These are phyloP conservation scores for Botryosphaeria dothidea DNA, from an alignment of 2,329 filamentous ascomycete genomes.

Conservation along the genomic window DNA sequence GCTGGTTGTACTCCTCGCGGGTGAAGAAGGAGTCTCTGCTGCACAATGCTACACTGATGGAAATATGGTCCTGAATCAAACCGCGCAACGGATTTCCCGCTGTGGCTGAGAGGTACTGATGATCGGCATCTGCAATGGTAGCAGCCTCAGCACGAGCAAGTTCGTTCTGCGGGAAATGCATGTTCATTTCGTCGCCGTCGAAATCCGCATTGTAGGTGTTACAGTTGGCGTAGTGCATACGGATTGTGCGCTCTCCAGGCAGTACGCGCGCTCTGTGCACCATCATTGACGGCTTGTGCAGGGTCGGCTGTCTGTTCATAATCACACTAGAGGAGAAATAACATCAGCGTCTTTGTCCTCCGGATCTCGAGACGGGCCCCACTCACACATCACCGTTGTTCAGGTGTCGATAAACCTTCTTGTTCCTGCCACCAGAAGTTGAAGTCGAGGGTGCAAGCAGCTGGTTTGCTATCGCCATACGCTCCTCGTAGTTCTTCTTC, in stretches of 20 bases:
- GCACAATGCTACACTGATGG: slow-evolving; percentile 87
- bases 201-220: slow-evolving; percentile 99
- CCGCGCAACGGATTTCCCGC: slow-evolving; percentile 91
- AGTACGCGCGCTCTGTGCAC: slow-evolving; percentile 90
- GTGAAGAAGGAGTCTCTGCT: slow-evolving; percentile 91
- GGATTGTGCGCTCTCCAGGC: slow-evolving; percentile 92
- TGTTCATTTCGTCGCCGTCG: slow-evolving; percentile 99
- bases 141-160: slow-evolving; percentile 89
- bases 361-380: no score
- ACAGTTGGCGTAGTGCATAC: slow-evolving; percentile 99
- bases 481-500: slow-evolving; percentile 84
- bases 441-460: slow-evolving; percentile 81
- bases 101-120: slow-evolving; percentile 93
- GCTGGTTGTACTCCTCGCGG: slow-evolving; percentile 83
- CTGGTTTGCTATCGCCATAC: slow-evolving; percentile 87
- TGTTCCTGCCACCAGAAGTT: slow-evolving; percentile 76
- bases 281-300: slow-evolving; percentile 99
- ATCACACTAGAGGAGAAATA: slow-evolving; percentile 64
- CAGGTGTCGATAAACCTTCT: slow-evolving; percentile 95
- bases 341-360: no score
- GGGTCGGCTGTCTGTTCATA: slow-evolving; percentile 97
- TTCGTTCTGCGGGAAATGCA: slow-evolving; percentile 99
- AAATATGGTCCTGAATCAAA: slow-evolving; percentile 97
- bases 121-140: slow-evolving; percentile 92
- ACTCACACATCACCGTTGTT: slow-evolving; percentile 82